Base-by-base conservation (phyloP, 1,284 basidiomycete genomes). In the Trametes polyzona region DNA sequence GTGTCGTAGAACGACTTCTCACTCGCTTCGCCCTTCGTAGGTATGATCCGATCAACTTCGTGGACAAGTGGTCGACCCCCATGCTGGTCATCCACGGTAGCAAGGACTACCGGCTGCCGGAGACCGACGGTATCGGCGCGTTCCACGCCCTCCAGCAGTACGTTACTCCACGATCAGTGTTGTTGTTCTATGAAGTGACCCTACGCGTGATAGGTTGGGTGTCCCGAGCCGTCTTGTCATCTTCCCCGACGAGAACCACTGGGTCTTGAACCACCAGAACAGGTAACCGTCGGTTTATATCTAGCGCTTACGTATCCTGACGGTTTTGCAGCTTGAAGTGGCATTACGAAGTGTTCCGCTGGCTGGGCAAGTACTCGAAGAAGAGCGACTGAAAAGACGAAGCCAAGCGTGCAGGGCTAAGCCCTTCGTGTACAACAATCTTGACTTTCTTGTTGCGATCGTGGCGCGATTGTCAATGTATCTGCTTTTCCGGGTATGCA, bases 231-330 rank as follows among this genome's bases (percentile, higher is more conserved):
- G 95, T 47, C 80, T 97, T 47, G 83, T 97, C 10, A 86, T 95
- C 64, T 97, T 97, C 82, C 92, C 92, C 0, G 88, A 93, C 66
- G 95, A 97, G 77, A 96, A 96, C 67, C 95, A 96, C 71, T 96
- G 92, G 92, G 91, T 92, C 10, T 64, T 90, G 57, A 83, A 90
- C 55, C 87, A 87, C 61, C 86, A 86, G 50, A 92, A 92, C 66
- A 90, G 83, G 83, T 84, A 29, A 32, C 74, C 64, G 29, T 21
- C 8, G 5, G 24, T 33, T 32, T 29, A 17, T 10, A 33, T n/a
- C 37, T 10, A n/a, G 30, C 40, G 36, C 6, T 50, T 4, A 29
- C 11, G 36, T 27, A 39, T 35, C 36, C 42, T 48, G 12, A 19
- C 46, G 30, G 43, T 12, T 19, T 26, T 29, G 29, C 59, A 89